Conservation (phyloP, 345 rosid genomes). For the Brassica incana region DNA sequence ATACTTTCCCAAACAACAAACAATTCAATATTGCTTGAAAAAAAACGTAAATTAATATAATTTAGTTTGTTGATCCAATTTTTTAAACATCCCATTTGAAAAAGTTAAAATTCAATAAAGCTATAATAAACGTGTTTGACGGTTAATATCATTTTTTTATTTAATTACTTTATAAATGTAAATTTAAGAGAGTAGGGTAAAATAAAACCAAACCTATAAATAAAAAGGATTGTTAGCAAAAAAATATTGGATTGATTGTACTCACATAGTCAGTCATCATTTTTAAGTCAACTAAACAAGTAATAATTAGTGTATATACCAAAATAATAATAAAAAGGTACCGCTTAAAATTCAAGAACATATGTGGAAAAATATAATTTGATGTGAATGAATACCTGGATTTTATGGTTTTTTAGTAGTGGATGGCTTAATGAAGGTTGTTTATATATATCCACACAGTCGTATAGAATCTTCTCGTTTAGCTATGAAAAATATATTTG, state of each 20-base stretch:
- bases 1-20: not conserved
- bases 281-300: not conserved
- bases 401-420: conserved; percentile 10
- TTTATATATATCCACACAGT: conserved; percentile 23
- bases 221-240: not conserved
- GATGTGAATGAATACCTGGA: conserved; percentile 3
- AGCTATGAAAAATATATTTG: not conserved
- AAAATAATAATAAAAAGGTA: not conserved
- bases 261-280: not conserved
- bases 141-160: not conserved
- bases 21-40: not conserved
- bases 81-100: not conserved
- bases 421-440: conserved; percentile 23
- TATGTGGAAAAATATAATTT: not conserved
- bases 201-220: not conserved
- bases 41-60: not conserved
- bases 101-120: not conserved
- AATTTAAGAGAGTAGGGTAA: not conserved
- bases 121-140: not conserved
- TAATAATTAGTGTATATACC: not conserved
- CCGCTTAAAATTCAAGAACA: not conserved
- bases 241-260: not conserved
- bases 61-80: not conserved
- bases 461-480: not conserved
- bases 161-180: not conserved